Conservation (phyloP, 176 grass and related monocot genomes). For the Hsuehochloa calcarea region DNA sequence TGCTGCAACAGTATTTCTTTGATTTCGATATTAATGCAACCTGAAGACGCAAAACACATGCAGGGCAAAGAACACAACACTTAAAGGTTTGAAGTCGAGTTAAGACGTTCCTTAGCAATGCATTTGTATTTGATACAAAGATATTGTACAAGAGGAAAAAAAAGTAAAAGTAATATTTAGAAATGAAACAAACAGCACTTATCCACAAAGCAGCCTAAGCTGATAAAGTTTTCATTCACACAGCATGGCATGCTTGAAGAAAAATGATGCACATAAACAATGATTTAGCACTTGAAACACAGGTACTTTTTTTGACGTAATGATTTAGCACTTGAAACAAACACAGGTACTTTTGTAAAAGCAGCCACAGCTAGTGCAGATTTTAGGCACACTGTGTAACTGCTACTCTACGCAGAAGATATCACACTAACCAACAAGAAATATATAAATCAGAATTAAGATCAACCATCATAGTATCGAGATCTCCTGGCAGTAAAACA, state of each 20-base stretch:
- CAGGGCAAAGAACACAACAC: not conserved
- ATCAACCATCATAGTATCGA: conserved; percentile 32
- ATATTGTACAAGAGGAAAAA: not conserved
- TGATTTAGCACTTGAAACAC: not conserved
- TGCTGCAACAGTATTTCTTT: not conserved
- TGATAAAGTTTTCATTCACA: not conserved
- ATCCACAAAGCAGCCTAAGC: not conserved
- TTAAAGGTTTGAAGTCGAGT: not conserved
- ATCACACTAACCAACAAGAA: not conserved
- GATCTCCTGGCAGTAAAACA: conserved; percentile 44
- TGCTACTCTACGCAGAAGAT: not conserved
- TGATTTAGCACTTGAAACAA: not conserved
- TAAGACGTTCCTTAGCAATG: not conserved
- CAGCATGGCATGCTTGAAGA: not conserved
- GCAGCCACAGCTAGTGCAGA: not conserved
- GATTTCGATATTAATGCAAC: not conserved
- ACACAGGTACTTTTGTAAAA: not conserved
- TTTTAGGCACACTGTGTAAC: not conserved
- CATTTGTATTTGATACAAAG: not conserved
- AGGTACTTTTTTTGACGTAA: not conserved
- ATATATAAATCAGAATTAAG: conserved; percentile 17
- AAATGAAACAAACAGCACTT: not conserved
- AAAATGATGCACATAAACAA: not conserved
- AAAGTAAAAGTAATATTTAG: not conserved
- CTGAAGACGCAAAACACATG: not conserved